Evolutionary conservation across 305 asterid species (phyloP).

Genomic region (Plantago coronopus): DNA sequence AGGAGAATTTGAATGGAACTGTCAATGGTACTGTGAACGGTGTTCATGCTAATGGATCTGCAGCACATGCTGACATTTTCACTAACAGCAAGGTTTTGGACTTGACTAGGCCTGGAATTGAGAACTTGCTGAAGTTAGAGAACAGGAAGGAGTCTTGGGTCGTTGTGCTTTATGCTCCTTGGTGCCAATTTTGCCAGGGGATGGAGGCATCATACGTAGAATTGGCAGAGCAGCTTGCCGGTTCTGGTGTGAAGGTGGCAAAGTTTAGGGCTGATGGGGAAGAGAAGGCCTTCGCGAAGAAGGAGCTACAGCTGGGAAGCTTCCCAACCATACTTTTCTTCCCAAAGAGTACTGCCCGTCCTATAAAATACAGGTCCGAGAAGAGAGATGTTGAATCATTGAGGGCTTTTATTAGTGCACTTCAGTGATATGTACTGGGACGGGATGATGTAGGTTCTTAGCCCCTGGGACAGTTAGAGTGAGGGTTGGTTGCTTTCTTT

Average conservation of each 20-base stretch:
- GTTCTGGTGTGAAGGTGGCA: constrained; percentile 73
- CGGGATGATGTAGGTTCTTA: not conserved
- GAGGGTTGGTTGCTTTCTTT: too few relatives aligned
- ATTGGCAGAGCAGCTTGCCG: constrained; percentile 56
- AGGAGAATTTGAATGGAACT: constrained; percentile 40
- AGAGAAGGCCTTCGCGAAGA: constrained; percentile 74
- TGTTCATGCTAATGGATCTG: constrained; percentile 39
- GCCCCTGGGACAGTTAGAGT: too few relatives aligned
- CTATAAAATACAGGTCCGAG: constrained; percentile 80
- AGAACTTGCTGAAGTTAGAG: constrained; percentile 67
- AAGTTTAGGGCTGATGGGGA: constrained; percentile 93
- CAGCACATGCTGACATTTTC: constrained; percentile 46
- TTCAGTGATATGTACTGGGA: too few relatives aligned
- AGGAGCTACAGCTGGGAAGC: constrained; percentile 70
- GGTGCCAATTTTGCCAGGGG: constrained; percentile 95
- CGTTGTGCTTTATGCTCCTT: constrained; percentile 88
- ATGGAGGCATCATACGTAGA: constrained; percentile 81
- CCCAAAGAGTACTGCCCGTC: constrained; percentile 64
- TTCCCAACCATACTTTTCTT: constrained; percentile 87
- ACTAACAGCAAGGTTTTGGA: constrained; percentile 39
- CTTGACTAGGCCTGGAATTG: constrained; percentile 73
- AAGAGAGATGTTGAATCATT: constrained; percentile 79
- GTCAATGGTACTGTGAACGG: constrained; percentile 29
- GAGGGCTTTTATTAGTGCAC: constrained; percentile 79
- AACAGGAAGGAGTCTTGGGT: constrained; percentile 79